These are phyloP conservation scores for Neonectria faginata DNA, from an alignment of 2,329 filamentous ascomycete genomes.

Conservation along the genomic window DNA sequence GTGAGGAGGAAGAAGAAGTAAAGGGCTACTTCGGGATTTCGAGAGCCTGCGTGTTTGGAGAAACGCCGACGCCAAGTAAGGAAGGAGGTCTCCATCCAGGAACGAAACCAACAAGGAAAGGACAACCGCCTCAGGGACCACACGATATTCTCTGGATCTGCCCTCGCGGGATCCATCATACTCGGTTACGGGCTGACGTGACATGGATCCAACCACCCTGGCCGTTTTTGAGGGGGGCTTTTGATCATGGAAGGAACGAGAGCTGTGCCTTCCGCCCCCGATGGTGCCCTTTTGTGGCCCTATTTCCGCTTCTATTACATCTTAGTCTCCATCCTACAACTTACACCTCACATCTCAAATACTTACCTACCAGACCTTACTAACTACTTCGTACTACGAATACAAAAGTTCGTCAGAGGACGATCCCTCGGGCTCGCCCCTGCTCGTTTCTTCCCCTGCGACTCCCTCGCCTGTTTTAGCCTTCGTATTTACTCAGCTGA, in stretches of 20 bases:
- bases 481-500: not conserved
- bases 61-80: not conserved
- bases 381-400: no score
- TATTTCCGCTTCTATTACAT: no score
- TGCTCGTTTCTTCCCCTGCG: not conserved
- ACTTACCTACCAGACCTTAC: no score
- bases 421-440: not conserved
- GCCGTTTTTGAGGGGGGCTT: not conserved
- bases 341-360: no score
- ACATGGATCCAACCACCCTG: not conserved
- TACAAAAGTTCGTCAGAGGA: not conserved
- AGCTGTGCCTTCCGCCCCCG: not conserved
- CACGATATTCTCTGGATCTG: not conserved
- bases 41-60: not conserved
- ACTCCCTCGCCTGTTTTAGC: not conserved
- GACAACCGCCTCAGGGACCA: not conserved
- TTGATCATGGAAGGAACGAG: not conserved
- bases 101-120: not conserved
- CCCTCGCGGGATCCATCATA: no score
- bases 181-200: not conserved
- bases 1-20: no score
- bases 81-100: not conserved
- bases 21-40: not conserved
- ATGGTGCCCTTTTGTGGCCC: not conserved
- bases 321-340: no score